phyloP scores from a whole-genome alignment of 257 asterid species.

The Verbascum thapsus region DNA sequence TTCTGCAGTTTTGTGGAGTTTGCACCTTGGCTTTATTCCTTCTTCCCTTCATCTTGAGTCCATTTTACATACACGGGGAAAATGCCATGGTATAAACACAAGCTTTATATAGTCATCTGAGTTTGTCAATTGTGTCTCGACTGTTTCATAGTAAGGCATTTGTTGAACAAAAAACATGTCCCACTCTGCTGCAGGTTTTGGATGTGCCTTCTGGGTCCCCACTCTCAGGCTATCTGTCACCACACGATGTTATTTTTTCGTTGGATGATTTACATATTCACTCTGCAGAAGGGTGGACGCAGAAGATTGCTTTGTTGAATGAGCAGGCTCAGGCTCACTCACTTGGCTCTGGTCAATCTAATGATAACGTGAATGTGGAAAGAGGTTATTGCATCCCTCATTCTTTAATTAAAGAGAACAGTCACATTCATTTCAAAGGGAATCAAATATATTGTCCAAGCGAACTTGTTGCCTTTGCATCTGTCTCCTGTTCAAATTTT shows the following conservation, averaged over 20 bases:
- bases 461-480: slow-evolving; percentile 61
- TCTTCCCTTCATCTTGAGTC: slow-evolving; percentile 64
- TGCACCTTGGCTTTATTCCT: slow-evolving; percentile 59
- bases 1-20: slow-evolving; percentile 66
- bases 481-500: slow-evolving; percentile 47
- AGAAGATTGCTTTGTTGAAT: slow-evolving; percentile 39
- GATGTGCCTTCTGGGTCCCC: slow-evolving; percentile 72
- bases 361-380: slow-evolving; percentile 29
- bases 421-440: slow-evolving; percentile 38
- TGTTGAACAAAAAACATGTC: slow-evolving; percentile 23
- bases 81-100: slow-evolving; percentile 61
- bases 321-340: slow-evolving; percentile 41
- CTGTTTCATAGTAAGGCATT: slow-evolving; percentile 14
- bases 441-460: slow-evolving; percentile 56
- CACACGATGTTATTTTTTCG: slow-evolving; percentile 61
- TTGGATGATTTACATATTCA: slow-evolving; percentile 53
- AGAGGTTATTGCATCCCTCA: slow-evolving; percentile 76
- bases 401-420: slow-evolving; percentile 50
- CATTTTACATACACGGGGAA: slow-evolving; percentile 67
- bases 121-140: slow-evolving; percentile 13
- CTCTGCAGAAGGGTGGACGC: slow-evolving; percentile 68
- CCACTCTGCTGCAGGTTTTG: slow-evolving; percentile 58
- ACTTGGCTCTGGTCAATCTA: slow-evolving; percentile 33
- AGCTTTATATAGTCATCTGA: slow-evolving; percentile 19
- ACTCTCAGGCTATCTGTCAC: slow-evolving; percentile 61